Evolutionary conservation across 495 filamentous ascomycete species (phyloP).

Genomic region (Talaromyces liani): DNA sequence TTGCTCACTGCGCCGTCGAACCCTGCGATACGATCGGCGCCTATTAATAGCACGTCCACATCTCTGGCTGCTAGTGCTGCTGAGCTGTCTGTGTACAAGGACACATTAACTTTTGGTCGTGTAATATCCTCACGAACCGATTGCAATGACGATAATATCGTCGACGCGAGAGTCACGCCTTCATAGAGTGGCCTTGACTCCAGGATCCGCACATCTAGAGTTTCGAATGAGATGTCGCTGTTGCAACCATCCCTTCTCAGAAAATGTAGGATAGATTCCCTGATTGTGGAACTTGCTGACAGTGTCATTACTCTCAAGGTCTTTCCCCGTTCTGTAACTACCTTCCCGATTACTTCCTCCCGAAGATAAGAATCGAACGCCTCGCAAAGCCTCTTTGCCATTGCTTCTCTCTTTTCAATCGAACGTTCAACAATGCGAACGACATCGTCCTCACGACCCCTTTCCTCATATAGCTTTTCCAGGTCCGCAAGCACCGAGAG

Average conservation of each 20-base stretch:
- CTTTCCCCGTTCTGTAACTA: slow-evolving; percentile 11
- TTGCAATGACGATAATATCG: slow-evolving; percentile 29
- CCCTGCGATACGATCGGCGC: slow-evolving; percentile 53
- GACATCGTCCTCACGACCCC: slow-evolving; percentile 17
- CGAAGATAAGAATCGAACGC: slow-evolving; percentile 30
- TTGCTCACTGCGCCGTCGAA: slow-evolving; percentile 50
- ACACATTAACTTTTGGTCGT: slow-evolving; percentile 25
- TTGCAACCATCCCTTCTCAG: slow-evolving; percentile 5
- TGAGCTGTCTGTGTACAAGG: slow-evolving; percentile 55
- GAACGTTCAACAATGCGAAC: slow-evolving; percentile 23
- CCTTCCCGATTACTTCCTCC: slow-evolving; percentile 17
- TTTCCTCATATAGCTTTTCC: slow-evolving; percentile 13
- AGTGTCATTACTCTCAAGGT: slow-evolving; percentile 46
- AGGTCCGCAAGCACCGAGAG: slow-evolving; percentile 36
- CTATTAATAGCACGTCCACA: slow-evolving; percentile 50
- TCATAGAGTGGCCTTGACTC: slow-evolving; percentile 63
- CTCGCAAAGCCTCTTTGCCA: slow-evolving; percentile 20
- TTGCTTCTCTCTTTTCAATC: slow-evolving; percentile 21
- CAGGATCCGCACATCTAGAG: slow-evolving; percentile 49
- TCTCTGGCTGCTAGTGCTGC: slow-evolving; percentile 40
- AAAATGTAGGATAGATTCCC: slow-evolving; percentile 29
- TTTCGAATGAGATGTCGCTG: slow-evolving; percentile 15
- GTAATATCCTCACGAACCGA: slow-evolving; percentile 8
- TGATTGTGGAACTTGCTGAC: slow-evolving; percentile 55
- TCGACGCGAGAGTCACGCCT: slow-evolving; percentile 48